These are phyloP conservation scores for Tylopilus vinaceipallidus DNA, from an alignment of 768 basidiomycete genomes.

Conservation along the genomic window DNA sequence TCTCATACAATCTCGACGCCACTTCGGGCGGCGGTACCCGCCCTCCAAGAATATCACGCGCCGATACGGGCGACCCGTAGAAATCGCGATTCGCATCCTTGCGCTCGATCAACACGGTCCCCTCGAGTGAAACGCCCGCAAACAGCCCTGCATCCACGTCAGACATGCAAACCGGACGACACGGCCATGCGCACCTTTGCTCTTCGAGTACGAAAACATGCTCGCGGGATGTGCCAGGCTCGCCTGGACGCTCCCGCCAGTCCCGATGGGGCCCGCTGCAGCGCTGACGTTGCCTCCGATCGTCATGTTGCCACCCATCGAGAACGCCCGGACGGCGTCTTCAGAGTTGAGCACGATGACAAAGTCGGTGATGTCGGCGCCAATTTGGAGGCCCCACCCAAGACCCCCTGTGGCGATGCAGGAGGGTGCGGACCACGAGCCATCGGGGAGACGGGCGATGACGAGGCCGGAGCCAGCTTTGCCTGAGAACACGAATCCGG, in stretches of 20 bases:
- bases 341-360: constrained; percentile 97
- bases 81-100: constrained; percentile 97
- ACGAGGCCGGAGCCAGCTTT: constrained; percentile 93
- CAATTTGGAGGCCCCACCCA: constrained; percentile 94
- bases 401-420: constrained; percentile 96
- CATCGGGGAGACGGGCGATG: constrained; percentile 89
- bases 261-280: constrained; percentile 90
- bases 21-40: constrained; percentile 98
- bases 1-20: constrained; percentile 87
- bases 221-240: constrained; percentile 90
- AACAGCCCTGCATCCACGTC: constrained; percentile 65
- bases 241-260: constrained; percentile 86
- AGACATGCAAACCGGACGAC: not conserved
- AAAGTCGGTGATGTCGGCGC: constrained; percentile 93
- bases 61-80: constrained; percentile 89
- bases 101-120: constrained; percentile 90
- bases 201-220: constrained; percentile 97
- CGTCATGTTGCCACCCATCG: constrained; percentile 92
- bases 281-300: constrained; percentile 89
- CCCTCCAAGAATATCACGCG: constrained; percentile 87
- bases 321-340: constrained; percentile 94
- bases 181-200: constrained; percentile 66
- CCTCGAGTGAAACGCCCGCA: constrained; percentile 92
- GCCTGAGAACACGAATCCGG: constrained; percentile 93
- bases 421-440: constrained; percentile 95